A percentile compares a stretch with the other conserved stretches of the same genome.
Evolutionary conservation across 805 yeast genomes (phyloP).

Genomic region (Yamadazyma kitorensis): DNA sequence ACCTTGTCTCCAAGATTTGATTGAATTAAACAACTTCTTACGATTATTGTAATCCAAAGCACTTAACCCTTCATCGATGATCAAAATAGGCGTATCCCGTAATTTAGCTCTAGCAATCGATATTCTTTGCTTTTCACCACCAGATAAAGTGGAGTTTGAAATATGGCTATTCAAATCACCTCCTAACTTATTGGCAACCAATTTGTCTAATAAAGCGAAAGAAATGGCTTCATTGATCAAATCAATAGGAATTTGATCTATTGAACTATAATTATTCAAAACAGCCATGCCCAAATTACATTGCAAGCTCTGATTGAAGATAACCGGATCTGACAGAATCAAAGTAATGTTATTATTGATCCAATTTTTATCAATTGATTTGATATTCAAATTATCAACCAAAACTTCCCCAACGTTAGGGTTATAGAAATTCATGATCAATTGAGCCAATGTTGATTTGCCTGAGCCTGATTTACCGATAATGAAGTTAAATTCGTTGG

Average conservation of each 20-base stretch:
- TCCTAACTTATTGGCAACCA: slow-evolving; percentile 31
- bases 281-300: slow-evolving; percentile 63
- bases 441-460: slow-evolving; percentile 73
- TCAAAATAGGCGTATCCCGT: slow-evolving; percentile 68
- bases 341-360: slow-evolving; percentile 61
- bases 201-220: slow-evolving; percentile 50
- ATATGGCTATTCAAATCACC: slow-evolving; percentile 53
- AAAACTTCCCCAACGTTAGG: slow-evolving; percentile 52
- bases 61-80: slow-evolving; percentile 83
- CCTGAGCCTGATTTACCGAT: slow-evolving; percentile 94
- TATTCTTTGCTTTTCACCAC: slow-evolving; percentile 87
- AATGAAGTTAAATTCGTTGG: slow-evolving; percentile 54
- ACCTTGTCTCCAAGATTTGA: slow-evolving; percentile 59
- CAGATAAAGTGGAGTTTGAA: slow-evolving; percentile 57
- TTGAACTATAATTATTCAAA: slow-evolving; percentile 16
- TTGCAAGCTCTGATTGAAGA: slow-evolving; percentile 61
- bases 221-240: slow-evolving; percentile 42
- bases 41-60: slow-evolving; percentile 66
- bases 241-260: slow-evolving; percentile 18
- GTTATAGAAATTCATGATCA: slow-evolving; percentile 60
- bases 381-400: slow-evolving; percentile 53
- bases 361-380: slow-evolving; percentile 46
- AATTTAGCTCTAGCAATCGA: slow-evolving; percentile 81
- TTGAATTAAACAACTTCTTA: slow-evolving; percentile 42
- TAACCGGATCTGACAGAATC: slow-evolving; percentile 66